Evolutionary conservation across 2,329 filamentous ascomycete genomes (phyloP), one percentile per base, ranked within the genome.

Genomic region (Claviceps digitariae): DNA sequence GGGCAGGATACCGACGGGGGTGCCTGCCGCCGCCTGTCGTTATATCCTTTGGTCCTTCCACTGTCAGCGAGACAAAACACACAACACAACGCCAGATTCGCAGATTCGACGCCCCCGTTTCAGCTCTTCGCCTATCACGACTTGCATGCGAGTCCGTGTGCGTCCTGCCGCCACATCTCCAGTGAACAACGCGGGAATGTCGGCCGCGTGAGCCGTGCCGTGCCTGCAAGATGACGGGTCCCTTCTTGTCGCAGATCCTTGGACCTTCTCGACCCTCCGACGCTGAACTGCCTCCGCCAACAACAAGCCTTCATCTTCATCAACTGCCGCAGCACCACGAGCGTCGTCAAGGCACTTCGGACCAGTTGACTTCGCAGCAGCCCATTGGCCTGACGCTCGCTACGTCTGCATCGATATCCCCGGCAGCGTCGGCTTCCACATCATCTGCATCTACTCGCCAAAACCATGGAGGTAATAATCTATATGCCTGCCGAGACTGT

Each of bases 401-500:
- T 21, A 23, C 27, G 12, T 36, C 34, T 15, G 13, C 20, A 36
- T 48, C 46, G n/a, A 34, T 20, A 2, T 34, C 31, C 2, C 31
- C 31, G 10, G n/a, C 46, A 23, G 8, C 52, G 17, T 38, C 44
- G 17, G 43, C 40, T 25, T 29, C 41, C 53, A 48, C 27, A 55
- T 29, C 29, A 54, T 20, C 46, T 38, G n/a, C 46, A 7, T 36
- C 46, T 34, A 25, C 46, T 20, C 38, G 46, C 36, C 23, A 50
- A 43, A 59, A 58, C 48, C 66, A 66, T 55, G 56, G 57, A 12
- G 60, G 60, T 15, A 63, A 59, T 51, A 71, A 69, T 40, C 57
- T 72, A 21, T 74, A 78, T 58, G 74, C 76, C 51, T 78, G 75
- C 55, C 72, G 73, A 50, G 72, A 77, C 57, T 78, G 75, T 58